phyloP scores from a whole-genome alignment of 2,329 filamentous ascomycete species.

The Emergomyces orientalis region DNA sequence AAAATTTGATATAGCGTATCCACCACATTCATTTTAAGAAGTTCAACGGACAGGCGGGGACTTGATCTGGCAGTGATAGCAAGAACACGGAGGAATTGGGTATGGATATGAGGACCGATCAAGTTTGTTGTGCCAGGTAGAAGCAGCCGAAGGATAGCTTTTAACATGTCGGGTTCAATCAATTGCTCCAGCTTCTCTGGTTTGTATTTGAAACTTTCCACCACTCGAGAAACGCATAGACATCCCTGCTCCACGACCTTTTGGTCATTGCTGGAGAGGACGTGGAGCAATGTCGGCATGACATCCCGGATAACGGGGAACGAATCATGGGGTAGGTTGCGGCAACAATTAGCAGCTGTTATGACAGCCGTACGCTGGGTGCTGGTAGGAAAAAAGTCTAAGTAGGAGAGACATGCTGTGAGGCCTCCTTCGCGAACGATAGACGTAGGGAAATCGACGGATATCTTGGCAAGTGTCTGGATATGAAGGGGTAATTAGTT shows the following conservation, averaged over 20 bases:
- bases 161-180: conserved; percentile 77
- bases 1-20: conserved; percentile 96
- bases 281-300: conserved; percentile 89
- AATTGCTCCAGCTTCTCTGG: conserved; percentile 83
- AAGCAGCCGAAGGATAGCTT: conserved; percentile 74
- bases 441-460: conserved; percentile 84
- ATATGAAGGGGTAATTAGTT: not conserved
- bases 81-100: conserved; percentile 85
- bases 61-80: conserved; percentile 86
- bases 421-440: conserved; percentile 94
- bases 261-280: conserved; percentile 85
- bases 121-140: conserved; percentile 92
- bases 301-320: conserved; percentile 87
- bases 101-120: conserved; percentile 89
- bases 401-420: conserved; percentile 87
- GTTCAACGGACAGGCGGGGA: conserved; percentile 72
- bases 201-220: conserved; percentile 91
- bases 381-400: conserved; percentile 96
- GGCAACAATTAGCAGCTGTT: conserved; percentile 95
- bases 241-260: conserved; percentile 95
- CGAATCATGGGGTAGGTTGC: conserved; percentile 89
- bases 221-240: conserved; percentile 86
- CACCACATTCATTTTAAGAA: conserved; percentile 93
- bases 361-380: conserved; percentile 95
- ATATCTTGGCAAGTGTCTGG: conserved; percentile 89